A percentile compares a stretch with the other conserved stretches of the same genome.
Conservation (phyloP, 768 basidiomycete species). For the Leccinum variicolor region DNA sequence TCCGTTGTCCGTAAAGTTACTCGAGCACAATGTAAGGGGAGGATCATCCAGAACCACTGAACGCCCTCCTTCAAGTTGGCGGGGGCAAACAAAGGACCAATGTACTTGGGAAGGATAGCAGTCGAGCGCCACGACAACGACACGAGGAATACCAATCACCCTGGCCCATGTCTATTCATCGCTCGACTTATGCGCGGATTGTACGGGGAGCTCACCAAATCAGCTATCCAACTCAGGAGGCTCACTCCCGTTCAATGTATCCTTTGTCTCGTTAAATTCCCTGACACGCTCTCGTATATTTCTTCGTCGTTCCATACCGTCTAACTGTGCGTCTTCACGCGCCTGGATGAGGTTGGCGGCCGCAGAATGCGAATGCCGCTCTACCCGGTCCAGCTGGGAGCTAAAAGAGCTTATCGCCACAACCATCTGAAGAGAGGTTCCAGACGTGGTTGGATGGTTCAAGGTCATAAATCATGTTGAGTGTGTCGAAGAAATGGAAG, state of each 20-base stretch:
- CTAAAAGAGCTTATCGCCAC: slow-evolving; percentile 5
- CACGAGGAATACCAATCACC: not conserved
- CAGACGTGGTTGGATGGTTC: not conserved
- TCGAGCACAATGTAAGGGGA: not conserved
- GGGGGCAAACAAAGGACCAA: not conserved
- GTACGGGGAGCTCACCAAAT: not conserved
- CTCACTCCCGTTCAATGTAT: not conserved
- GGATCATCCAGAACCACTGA: not conserved
- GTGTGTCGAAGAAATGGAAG: not conserved
- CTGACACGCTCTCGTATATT: slow-evolving; percentile 49
- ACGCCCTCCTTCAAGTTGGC: not conserved
- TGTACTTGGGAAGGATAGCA: not conserved
- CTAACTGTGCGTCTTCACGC: slow-evolving; percentile 50
- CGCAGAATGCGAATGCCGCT: slow-evolving; percentile 45
- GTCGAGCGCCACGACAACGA: not conserved
- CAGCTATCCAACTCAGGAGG: not conserved
- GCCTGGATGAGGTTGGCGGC: slow-evolving; percentile 58
- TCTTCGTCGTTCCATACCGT: slow-evolving; percentile 51
- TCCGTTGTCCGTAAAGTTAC: not conserved
- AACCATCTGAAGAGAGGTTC: slow-evolving; percentile 1
- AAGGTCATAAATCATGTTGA: not conserved
- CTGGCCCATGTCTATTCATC: not conserved
- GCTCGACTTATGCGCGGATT: not conserved
- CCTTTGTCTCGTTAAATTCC: slow-evolving; percentile 21
- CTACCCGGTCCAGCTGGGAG: slow-evolving; percentile 35